Evolutionary conservation across 306 rosid genomes (phyloP).

Genomic region (Quercus dentata): DNA sequence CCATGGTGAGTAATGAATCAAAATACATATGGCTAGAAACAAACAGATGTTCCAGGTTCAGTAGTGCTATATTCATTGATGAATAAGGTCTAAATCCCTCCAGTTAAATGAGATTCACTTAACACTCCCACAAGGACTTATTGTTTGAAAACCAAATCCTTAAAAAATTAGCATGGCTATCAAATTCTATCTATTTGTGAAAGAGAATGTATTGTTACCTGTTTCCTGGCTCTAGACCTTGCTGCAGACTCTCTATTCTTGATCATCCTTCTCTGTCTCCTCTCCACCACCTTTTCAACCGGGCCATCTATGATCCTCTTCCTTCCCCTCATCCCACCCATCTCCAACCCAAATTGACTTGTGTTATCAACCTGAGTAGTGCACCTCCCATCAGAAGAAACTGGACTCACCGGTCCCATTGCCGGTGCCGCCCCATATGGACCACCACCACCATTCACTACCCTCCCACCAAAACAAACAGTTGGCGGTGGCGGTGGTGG

Average conservation of each 20-base stretch:
- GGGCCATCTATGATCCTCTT: conserved; percentile 77
- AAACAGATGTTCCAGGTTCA: too few species aligned
- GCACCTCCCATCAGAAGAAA: conserved; percentile 66
- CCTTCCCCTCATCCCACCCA: conserved; percentile 64
- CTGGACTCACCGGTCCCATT: conserved; percentile 55
- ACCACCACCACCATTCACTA: conserved; percentile 47
- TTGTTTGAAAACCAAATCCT: too few species aligned
- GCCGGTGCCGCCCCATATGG: conserved; percentile 41
- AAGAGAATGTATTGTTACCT: conserved; percentile 37
- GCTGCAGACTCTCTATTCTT: conserved; percentile 97
- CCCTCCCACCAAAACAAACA: conserved; percentile 59
- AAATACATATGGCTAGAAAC: too few species aligned
- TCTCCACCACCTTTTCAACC: conserved; percentile 86
- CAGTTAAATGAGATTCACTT: too few species aligned
- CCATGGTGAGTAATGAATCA: not conserved
- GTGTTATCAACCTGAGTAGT: conserved; percentile 37
- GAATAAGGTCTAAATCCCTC: too few species aligned
- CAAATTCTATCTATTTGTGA: not conserved
- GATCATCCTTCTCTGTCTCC: conserved; percentile 97
- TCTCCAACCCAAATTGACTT: conserved; percentile 53
- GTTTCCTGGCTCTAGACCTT: conserved; percentile 96
- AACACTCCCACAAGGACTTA: too few species aligned
- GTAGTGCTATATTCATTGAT: too few species aligned
- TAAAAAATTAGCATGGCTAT: not conserved
- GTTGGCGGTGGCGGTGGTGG: conserved; percentile 6